Evolutionary conservation across 768 basidiomycete genomes (phyloP), one percentile per base, ranked within the genome.

Genomic region (Candolleomyces efflorescens): DNA sequence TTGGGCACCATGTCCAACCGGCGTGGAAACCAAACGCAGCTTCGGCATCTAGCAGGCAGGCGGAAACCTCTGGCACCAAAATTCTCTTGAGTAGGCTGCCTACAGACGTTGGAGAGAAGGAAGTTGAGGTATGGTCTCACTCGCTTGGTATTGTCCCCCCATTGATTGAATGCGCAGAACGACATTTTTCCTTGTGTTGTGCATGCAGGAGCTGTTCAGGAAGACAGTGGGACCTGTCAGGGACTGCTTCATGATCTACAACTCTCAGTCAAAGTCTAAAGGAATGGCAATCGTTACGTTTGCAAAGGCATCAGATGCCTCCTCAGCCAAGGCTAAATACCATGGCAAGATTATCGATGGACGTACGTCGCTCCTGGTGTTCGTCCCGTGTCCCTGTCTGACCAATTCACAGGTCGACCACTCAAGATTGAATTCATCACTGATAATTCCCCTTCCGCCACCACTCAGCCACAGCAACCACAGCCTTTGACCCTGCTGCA

Each of bases 221-320:
- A 90, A 86, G 69, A 92, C 90, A 0, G 78, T 92, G 22, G 90
- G 90, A 3, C 87, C 89, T 0, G 68, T 90, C 59, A 84, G 78
- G 66, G 88, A 90, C 41, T 77, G 74, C 24, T 87, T 91, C 60
- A 64, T 91, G 63, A 79, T 90, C 17, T 87, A 88, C 73, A 92
- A 91, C 68, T 83, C 82, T 2, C 84, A 89, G 63, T 89, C 84
- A 0, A 78, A 76, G 54, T 87, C 89, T 46, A 90, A 89, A 65
- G 90, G 90, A 18, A 90, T 91, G 89, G 89, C 90, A 2, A 69
- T 92, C 13, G 86, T 91, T 2, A 64, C 75, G 0, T 92, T 92
- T 64, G 79, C 84, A 62, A 79, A 85, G 32, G 60, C 79, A 7
- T 83, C 77, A 1, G 87, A 90, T 69, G 90, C 90, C 7, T 72